phyloP scores from a whole-genome alignment of 192 early-diverging fungal species.

The Coemansia interrupta region DNA sequence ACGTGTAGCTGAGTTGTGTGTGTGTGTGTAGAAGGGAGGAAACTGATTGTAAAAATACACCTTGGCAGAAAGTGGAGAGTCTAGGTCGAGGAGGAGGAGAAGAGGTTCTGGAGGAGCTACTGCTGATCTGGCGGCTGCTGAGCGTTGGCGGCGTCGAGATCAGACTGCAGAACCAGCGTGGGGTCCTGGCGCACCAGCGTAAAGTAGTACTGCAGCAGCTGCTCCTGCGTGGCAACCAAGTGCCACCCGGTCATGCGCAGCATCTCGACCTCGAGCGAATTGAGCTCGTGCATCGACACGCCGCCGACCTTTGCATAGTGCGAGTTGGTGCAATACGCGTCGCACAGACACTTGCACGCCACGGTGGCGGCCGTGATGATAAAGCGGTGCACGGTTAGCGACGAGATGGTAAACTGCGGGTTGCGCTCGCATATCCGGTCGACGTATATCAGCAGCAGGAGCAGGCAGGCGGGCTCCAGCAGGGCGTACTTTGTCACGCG shows the following conservation, averaged over 20 bases:
- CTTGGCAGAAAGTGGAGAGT: background rate
- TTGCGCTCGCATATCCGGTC: conserved; percentile 78
- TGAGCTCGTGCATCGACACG: conserved; percentile 87
- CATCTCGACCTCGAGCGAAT: conserved; percentile 90
- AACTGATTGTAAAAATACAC: background rate
- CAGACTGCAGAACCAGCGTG: conserved; percentile 48
- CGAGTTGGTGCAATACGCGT: conserved; percentile 92
- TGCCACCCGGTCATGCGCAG: conserved; percentile 88
- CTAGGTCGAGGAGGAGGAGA: background rate
- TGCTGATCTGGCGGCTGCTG: background rate
- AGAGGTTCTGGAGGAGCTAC: background rate
- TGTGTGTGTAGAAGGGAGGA: background rate
- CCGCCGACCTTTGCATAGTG: conserved; percentile 97
- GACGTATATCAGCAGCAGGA: conserved; percentile 90
- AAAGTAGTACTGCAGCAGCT: conserved; percentile 88
- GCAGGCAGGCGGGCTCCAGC: conserved; percentile 80
- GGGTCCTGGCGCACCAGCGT: conserved; percentile 81
- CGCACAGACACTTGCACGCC: conserved; percentile 84
- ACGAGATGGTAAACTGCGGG: conserved; percentile 84
- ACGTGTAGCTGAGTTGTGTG: background rate
- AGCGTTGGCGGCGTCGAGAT: conserved; percentile 2
- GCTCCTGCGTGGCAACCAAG: conserved; percentile 68
- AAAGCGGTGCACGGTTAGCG: conserved; percentile 91
- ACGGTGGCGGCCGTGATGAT: conserved; percentile 84
- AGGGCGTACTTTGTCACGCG: conserved; percentile 91